phyloP scores from a whole-genome alignment of 768 basidiomycete genomes.

The Lentinula guzmanii region DNA sequence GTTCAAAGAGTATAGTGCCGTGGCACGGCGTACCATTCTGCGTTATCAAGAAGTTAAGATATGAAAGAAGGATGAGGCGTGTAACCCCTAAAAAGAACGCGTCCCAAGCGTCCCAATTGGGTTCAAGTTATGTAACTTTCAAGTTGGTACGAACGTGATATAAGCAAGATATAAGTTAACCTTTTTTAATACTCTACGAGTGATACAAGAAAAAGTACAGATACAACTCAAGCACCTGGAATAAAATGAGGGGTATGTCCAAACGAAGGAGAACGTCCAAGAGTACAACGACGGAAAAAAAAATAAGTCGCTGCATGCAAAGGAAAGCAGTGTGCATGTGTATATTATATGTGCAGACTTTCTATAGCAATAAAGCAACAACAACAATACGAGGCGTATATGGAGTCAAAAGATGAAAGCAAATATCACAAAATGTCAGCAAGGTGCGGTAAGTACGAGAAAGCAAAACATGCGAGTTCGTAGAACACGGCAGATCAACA shows the following conservation, averaged over 20 bases:
- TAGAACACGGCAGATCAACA: not conserved
- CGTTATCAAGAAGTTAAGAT: not conserved
- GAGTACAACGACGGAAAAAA: not conserved
- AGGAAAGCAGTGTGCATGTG: not conserved
- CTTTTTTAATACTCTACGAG: not conserved
- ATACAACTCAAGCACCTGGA: not conserved
- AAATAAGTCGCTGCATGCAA: not conserved
- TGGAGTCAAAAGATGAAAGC: not conserved
- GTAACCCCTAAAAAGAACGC: not conserved
- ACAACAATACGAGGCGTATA: not conserved
- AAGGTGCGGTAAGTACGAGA: not conserved
- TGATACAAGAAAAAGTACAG: slow-evolving; percentile 1
- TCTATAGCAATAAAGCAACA: not conserved
- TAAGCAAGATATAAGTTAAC: not conserved
- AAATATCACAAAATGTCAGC: not conserved
- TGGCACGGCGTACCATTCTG: not conserved
- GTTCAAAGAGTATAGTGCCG: not conserved
- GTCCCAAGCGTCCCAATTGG: not conserved
- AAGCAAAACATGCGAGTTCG: not conserved
- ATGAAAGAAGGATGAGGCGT: not conserved
- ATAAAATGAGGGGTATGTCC: not conserved
- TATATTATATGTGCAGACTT: not conserved
- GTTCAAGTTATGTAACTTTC: not conserved
- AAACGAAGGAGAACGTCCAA: not conserved
- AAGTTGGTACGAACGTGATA: not conserved